A percentile compares a stretch with the other conserved stretches of the same genome.
These are phyloP conservation scores for Fusarium nurragi DNA, from an alignment of 2,329 filamentous ascomycete species.

Conservation along the genomic window DNA sequence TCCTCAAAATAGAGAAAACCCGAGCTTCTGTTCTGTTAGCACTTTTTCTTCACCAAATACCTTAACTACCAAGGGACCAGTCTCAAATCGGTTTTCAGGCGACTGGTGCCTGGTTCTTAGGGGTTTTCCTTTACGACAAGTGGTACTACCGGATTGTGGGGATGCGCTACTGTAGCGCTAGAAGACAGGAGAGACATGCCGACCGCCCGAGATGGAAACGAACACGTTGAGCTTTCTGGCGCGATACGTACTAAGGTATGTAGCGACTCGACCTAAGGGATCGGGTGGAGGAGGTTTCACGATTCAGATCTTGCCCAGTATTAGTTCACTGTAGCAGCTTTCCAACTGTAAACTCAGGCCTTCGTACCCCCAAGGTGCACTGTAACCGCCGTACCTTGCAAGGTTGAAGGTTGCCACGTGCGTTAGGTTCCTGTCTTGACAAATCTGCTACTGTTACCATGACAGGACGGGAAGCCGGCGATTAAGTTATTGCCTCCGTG, in stretches of 20 bases:
- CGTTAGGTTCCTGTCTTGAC: constrained; percentile 42
- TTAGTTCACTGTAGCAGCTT: background rate
- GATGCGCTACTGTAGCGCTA: constrained; percentile 29
- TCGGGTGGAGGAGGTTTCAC: constrained; percentile 5
- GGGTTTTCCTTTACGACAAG: constrained; percentile 1
- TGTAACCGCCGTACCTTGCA: background rate
- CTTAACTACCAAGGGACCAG: background rate
- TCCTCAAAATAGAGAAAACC: background rate
- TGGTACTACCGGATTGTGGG: constrained; percentile 37
- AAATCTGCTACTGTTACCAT: constrained; percentile 43
- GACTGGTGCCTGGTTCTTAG: constrained; percentile 6
- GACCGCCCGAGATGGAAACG: constrained; percentile 41
- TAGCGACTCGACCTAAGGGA: background rate
- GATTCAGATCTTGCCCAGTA: constrained; percentile 13
- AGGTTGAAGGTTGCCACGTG: constrained; percentile 47
- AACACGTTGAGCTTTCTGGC: constrained; percentile 47
- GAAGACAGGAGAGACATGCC: constrained; percentile 29
- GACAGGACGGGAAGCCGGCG: constrained; percentile 42
- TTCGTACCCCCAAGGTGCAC: background rate
- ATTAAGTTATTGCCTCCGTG: constrained; percentile 28
- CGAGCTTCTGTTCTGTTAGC: background rate
- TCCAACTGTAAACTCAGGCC: background rate
- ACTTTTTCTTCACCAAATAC: background rate
- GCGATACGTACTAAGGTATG: background rate
- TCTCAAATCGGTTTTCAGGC: constrained; percentile 6